phyloP scores from a whole-genome alignment of 495 filamentous ascomycete genomes.

The Xylaria curta region DNA sequence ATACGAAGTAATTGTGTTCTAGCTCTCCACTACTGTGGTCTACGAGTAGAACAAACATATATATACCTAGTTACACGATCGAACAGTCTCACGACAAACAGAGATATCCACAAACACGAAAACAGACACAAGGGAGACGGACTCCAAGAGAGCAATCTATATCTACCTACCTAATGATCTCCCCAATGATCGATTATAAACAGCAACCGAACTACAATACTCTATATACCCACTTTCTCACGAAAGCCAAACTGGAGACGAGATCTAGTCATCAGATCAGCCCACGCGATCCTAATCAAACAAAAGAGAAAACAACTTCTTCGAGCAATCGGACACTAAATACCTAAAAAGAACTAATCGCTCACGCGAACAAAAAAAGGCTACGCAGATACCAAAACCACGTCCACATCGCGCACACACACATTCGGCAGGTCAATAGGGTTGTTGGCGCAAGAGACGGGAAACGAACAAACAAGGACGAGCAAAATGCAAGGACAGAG shows the following conservation, averaged over 20 bases:
- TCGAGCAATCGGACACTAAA: constrained; percentile 27
- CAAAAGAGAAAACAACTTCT: neutral
- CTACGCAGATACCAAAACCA: constrained; percentile 18
- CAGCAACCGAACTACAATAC: neutral
- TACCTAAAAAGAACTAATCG: constrained; percentile 27
- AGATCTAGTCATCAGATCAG: neutral
- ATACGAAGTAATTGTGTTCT: constrained; percentile 12
- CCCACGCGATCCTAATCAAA: constrained; percentile 1
- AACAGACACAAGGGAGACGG: neutral
- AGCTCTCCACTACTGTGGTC: neutral
- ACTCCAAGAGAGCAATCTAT: neutral
- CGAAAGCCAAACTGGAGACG: constrained; percentile 1
- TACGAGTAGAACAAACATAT: constrained; percentile 11
- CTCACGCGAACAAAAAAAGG: constrained; percentile 25
- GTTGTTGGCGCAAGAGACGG: neutral
- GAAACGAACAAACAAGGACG: neutral
- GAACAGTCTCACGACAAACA: constrained; percentile 22
- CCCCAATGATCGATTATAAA: neutral
- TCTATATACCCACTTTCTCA: constrained; percentile 22
- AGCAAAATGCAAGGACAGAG: neutral
- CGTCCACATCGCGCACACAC: neutral
- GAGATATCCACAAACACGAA: neutral
- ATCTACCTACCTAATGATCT: constrained; percentile 16
- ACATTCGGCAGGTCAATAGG: neutral
- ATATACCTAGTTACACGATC: constrained; percentile 6